phyloP scores from a whole-genome alignment of 352 stramenopile genomes.

The Phytophthora agathidicida region DNA sequence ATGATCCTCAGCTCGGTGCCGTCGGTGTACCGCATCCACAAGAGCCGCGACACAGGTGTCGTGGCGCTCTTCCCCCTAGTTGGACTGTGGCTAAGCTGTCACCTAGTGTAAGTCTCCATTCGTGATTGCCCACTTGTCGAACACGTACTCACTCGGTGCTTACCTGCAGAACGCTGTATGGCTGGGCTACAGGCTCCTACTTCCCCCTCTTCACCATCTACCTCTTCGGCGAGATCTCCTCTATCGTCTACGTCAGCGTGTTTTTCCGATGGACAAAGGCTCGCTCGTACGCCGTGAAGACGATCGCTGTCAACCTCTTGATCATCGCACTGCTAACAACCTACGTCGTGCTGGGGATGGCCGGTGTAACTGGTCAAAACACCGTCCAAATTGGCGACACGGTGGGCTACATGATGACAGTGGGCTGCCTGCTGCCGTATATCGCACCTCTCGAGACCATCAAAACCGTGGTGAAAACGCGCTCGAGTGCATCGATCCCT shows the following conservation, averaged over 20 bases:
- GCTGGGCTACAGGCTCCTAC: conserved; percentile 25
- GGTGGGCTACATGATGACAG: conserved; percentile 37
- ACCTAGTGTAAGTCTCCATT: conserved; percentile 30
- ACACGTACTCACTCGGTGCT: neutral
- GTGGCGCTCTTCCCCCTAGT: conserved; percentile 33
- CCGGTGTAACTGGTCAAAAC: conserved; percentile 20
- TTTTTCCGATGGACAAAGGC: conserved; percentile 26
- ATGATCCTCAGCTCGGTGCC: conserved; percentile 37
- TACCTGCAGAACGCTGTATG: conserved; percentile 29
- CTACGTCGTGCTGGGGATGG: conserved; percentile 33
- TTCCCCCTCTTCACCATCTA: conserved; percentile 45
- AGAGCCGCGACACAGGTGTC: conserved; percentile 22
- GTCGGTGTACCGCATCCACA: conserved; percentile 38
- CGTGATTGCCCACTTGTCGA: neutral
- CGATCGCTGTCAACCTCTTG: conserved; percentile 16
- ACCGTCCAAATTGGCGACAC: conserved; percentile 21
- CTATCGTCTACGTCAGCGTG: conserved; percentile 28
- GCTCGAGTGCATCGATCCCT: conserved; percentile 35
- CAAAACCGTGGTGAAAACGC: conserved; percentile 35
- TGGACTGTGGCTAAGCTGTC: conserved; percentile 39
- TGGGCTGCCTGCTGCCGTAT: conserved; percentile 41
- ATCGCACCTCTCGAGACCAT: conserved; percentile 43
- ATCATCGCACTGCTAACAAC: conserved; percentile 17
- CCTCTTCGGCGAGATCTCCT: conserved; percentile 20
- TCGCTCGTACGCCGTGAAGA: conserved; percentile 23